Conservation (phyloP, 805 yeast genomes). For the Pichia heedii region DNA sequence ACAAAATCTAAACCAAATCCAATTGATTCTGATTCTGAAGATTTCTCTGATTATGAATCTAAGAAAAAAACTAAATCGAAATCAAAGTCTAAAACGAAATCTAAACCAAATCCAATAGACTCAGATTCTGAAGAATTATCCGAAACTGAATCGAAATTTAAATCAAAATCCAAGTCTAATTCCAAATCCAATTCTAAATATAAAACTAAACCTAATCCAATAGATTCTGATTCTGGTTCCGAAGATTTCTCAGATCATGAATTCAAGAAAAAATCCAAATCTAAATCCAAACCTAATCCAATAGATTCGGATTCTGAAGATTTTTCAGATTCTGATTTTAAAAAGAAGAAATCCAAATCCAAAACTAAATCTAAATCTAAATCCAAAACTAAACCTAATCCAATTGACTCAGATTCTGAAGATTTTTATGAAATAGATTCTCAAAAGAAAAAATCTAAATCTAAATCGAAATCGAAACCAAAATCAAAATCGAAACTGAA, state of each 20-base stretch:
- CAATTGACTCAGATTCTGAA: conserved; percentile 2
- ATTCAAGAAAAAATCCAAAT: not conserved
- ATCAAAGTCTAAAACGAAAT: conserved; percentile 7
- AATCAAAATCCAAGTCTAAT: not conserved
- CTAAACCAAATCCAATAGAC: not conserved
- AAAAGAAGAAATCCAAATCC: not conserved
- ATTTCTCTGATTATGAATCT: too few relatives aligned
- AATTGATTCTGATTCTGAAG: too few relatives aligned
- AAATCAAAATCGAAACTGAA: not conserved
- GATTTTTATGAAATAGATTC: not conserved
- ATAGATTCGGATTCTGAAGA: not conserved
- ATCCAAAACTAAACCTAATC: conserved; percentile 1
- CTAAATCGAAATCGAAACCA: not conserved
- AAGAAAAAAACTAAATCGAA: too few relatives aligned
- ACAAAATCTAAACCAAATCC: too few relatives aligned
- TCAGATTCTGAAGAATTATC: conserved; percentile 1
- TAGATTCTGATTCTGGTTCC: conserved; percentile 1
- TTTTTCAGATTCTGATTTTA: not conserved
- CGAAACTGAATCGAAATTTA: not conserved
- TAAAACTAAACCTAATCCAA: not conserved
- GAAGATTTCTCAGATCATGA: not conserved
- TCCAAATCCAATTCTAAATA: not conserved
- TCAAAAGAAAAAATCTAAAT: not conserved
- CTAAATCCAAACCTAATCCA: not conserved
- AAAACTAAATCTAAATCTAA: not conserved